Percentiles rank a stretch among this genome's conserved stretches.
Conservation (phyloP, 805 yeast species). For the Yarrowia yakushimensis region DNA sequence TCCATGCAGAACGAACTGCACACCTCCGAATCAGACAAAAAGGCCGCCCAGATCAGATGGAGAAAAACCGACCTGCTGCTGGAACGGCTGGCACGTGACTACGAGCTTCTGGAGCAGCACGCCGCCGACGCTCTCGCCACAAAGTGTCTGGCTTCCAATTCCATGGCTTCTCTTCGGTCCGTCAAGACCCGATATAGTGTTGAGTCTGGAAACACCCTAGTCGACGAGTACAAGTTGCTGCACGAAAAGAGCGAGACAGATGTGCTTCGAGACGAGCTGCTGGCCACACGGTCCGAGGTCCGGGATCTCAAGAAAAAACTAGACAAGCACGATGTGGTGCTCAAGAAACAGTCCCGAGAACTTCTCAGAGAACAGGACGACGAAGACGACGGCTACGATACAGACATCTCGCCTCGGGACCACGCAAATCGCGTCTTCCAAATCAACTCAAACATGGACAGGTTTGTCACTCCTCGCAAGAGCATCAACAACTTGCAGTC, state of each 20-base stretch:
- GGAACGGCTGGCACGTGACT: conserved; percentile 14
- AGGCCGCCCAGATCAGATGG: conserved; percentile 9
- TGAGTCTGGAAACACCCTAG: conserved; percentile 1
- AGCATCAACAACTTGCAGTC: neutral
- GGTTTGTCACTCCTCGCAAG: neutral
- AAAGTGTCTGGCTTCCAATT: neutral
- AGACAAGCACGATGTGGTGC: conserved; percentile 7
- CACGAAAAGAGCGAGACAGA: conserved; percentile 12
- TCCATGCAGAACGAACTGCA: conserved; percentile 2
- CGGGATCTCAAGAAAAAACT: conserved; percentile 1
- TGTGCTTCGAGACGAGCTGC: neutral
- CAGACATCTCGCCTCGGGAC: neutral
- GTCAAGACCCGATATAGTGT: neutral
- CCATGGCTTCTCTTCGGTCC: neutral
- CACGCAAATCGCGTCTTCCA: neutral
- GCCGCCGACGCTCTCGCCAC: conserved; percentile 1
- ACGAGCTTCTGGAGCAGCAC: conserved; percentile 7
- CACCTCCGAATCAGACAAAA: neutral
- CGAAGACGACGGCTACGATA: neutral
- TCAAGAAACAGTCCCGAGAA: neutral
- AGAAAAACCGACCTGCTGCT: conserved; percentile 7
- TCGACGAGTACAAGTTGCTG: neutral
- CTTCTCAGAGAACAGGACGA: neutral
- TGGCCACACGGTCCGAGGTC: neutral
- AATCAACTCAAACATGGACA: neutral